Evolutionary conservation across 1,139 yeast species (phyloP), one percentile per base, ranked within the genome.

Genomic region (Nadsonia commutata): DNA sequence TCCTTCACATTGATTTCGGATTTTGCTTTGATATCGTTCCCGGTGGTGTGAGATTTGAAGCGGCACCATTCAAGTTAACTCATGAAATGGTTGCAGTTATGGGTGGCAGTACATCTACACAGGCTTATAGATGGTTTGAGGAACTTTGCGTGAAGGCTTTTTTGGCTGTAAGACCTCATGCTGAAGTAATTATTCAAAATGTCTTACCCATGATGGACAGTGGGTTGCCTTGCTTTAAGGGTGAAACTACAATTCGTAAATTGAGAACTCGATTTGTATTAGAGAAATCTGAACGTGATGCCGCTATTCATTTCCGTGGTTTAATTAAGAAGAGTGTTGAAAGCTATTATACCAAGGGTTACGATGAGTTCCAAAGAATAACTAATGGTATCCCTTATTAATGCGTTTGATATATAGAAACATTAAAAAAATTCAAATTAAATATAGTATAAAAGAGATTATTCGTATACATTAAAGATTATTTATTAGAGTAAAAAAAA

Each of bases 21-120:
- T 90, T 93, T 70, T 88, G 96, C 56, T 93, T 93, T 62, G 98
- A 93, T 64, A 90, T 93, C 64, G 97, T 85, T 36, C 99, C 99
- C 3, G 99, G 99, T 51, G 98, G 98, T 33, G 97, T 93, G 45
- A 84, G 80, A 55, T 93, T 93, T 60, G 99, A 93, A 58, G 94
- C 86, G 17, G 95, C 95, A 1, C 98, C 98, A 16, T 93, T 93
- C 70, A 93, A 93, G 60, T 73, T 93, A 52, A 90, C 98, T 3
- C 84, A 81, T 55, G 99, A 93, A 58, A 93, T 93, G 98, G 81
- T 93, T 18, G 72, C 78, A 58, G 97, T 93, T 1, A 77, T 93
- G 78, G 98, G 98, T 18, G 98, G 98, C 0, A 71, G 75, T 27
- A 71, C 75, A 36, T 70, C 75, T 39, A 85, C 98, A 0, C 95